A percentile compares a stretch with the other conserved stretches of the same genome.
phyloP scores from a whole-genome alignment of 2,329 filamentous ascomycete genomes.

The Colletotrichum tanaceti region DNA sequence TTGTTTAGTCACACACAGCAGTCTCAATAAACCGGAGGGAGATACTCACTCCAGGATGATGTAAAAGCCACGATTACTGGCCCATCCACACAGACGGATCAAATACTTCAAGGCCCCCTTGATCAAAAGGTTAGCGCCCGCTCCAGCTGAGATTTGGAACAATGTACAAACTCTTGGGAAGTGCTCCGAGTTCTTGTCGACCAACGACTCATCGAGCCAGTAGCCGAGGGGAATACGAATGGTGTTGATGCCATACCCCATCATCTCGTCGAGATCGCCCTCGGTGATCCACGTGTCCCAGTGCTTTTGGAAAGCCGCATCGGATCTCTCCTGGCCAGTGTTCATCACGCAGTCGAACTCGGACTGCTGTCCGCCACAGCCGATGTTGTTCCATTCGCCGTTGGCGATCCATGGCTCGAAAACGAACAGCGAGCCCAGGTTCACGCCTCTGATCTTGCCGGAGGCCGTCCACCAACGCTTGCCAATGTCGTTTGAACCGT shows the following conservation, averaged over 20 bases:
- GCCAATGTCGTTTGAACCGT: slow-evolving; percentile 7
- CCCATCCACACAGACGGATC: slow-evolving; percentile 59
- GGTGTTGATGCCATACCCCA: slow-evolving; percentile 63
- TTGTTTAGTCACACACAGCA: background rate
- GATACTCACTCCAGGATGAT: slow-evolving; percentile 59
- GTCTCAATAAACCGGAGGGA: rapidly evolving
- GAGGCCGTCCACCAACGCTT: slow-evolving; percentile 39
- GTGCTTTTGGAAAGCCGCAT: slow-evolving; percentile 61
- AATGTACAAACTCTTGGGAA: slow-evolving; percentile 53
- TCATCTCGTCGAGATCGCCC: slow-evolving; percentile 61
- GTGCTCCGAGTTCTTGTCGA: slow-evolving; percentile 59
- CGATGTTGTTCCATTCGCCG: slow-evolving; percentile 59
- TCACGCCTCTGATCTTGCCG: slow-evolving; percentile 65
- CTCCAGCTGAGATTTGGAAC: rapidly evolving
- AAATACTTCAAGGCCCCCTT: slow-evolving; percentile 60
- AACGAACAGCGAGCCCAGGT: slow-evolving; percentile 64
- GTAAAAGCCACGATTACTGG: slow-evolving; percentile 61
- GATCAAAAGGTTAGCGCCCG: slow-evolving; percentile 32
- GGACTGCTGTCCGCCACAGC: slow-evolving; percentile 57
- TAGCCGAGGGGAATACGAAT: slow-evolving; percentile 67
- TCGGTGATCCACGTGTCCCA: slow-evolving; percentile 63
- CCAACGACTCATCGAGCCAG: slow-evolving; percentile 64
- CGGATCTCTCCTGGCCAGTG: slow-evolving; percentile 59
- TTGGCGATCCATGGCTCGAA: slow-evolving; percentile 65
- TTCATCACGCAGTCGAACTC: slow-evolving; percentile 66